Conservation (phyloP, 1,284 basidiomycete genomes). For the Cryptococcus sp. region DNA sequence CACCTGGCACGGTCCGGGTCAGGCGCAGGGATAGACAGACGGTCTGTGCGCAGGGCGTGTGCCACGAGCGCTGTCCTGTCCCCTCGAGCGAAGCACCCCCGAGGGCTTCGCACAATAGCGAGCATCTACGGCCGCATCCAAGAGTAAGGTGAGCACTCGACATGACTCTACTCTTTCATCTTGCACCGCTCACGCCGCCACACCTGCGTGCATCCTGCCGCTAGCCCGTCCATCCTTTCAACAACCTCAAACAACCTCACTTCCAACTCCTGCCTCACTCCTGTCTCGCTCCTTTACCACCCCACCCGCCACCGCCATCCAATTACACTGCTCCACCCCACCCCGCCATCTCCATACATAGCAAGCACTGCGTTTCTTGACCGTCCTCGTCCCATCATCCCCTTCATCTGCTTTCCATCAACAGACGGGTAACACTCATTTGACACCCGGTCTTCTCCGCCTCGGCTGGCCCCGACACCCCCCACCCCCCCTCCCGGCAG, state of each 20-base stretch:
- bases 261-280: not conserved
- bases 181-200: too few species aligned
- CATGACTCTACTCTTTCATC: too few species aligned
- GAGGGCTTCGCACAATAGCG: too few species aligned
- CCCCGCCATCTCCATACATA: not conserved
- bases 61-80: too few species aligned
- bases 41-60: too few species aligned
- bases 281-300: not conserved
- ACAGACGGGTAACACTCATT: not conserved
- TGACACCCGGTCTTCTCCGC: not conserved
- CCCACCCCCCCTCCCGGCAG: too few species aligned
- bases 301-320: not conserved
- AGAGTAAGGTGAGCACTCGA: too few species aligned
- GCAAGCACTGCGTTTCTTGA: not conserved
- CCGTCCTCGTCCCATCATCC: not conserved
- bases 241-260: not conserved
- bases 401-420: not conserved
- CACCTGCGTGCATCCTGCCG: too few species aligned
- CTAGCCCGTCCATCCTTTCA: not conserved
- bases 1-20: too few species aligned
- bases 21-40: too few species aligned
- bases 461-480: constrained; percentile 1
- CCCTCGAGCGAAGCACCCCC: too few species aligned
- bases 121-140: too few species aligned
- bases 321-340: not conserved